Evolutionary conservation across 192 early-diverging fungal species (phyloP), one percentile per base, ranked within the genome.

Genomic region (Coemansia sp.): DNA sequence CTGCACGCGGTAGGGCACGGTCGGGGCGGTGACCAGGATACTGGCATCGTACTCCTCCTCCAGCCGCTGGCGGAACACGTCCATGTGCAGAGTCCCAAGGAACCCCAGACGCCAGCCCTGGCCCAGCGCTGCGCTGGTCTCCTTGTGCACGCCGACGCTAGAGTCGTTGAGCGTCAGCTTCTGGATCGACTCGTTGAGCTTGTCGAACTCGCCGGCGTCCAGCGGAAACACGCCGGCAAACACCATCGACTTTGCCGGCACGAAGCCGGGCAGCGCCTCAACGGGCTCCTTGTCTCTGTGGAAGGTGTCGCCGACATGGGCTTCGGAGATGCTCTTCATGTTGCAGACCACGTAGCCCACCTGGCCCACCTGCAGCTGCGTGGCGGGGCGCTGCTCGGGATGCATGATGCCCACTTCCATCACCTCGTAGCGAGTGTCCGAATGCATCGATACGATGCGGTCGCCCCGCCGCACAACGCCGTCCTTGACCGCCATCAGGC

Each of bases 51-150:
- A 92, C 84, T 98, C 96, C 85, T 92, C 87, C 56, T 92, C 95
- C 30, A 98, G 75, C 15, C 96, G 82, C 69, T 98, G 94, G 17
- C 92, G 77, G 65, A 98, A 98, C 28, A 98, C 96, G 73, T 98
- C 96, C 96, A 97, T 96, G 62, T 98, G 96, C 33, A 98, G 64
- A 0, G 94, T 97, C 19, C 96, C 96, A 54, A 98, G 66, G 57
- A 98, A 98, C 10, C 96, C 96, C 20, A 98, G 75, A 2, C 96
- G 85, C 87, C 94, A 98, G 4, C 96, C 96, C 74, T 98, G 96
- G 3, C 96, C 96, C 25, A 98, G 63, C 22, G 95, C 92, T 19
- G 70, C 84, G 65, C 90, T 86, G 6, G 91, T 92, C 60, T 92
- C 92, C 59, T 92, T 91, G 58, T 91, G 86, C 1, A 98, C 89